Conservation (phyloP, 2,329 filamentous ascomycete genomes). For the Sporothrix brunneoviolacea region DNA sequence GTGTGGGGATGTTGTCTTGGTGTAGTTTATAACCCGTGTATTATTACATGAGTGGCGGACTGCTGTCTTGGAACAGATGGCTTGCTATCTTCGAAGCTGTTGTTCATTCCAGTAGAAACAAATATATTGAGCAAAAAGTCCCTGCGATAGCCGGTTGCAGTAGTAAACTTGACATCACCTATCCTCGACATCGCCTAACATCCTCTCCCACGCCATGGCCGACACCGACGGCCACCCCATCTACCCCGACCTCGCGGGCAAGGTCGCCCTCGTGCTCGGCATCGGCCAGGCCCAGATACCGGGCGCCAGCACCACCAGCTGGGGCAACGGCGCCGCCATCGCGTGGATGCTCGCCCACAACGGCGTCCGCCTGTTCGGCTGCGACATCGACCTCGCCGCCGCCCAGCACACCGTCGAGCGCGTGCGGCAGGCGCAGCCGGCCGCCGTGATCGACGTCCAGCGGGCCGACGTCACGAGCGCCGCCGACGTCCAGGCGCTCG, state of each 20-base stretch:
- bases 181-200: no score
- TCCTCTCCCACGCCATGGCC: neutral
- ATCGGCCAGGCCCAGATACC: conserved; percentile 27
- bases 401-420: conserved; percentile 26
- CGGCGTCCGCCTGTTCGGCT: conserved; percentile 36
- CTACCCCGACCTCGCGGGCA: conserved; percentile 28
- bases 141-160: no score
- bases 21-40: no score
- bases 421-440: conserved; percentile 23
- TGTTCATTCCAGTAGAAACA: no score
- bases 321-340: conserved; percentile 37
- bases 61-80: no score
- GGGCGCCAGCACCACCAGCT: conserved; percentile 23
- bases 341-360: conserved; percentile 34
- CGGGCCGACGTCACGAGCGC: conserved; percentile 45
- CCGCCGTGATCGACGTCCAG: conserved; percentile 22
- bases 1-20: no score
- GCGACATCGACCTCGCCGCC: conserved; percentile 31
- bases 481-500: conserved; percentile 40
- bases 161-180: no score
- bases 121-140: no score
- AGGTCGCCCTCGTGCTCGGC: conserved; percentile 31
- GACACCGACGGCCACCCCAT: conserved; percentile 4
- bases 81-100: no score
- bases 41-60: no score